Base-by-base conservation (phyloP, 768 basidiomycete genomes). In the Gelatoporia subvermispora region DNA sequence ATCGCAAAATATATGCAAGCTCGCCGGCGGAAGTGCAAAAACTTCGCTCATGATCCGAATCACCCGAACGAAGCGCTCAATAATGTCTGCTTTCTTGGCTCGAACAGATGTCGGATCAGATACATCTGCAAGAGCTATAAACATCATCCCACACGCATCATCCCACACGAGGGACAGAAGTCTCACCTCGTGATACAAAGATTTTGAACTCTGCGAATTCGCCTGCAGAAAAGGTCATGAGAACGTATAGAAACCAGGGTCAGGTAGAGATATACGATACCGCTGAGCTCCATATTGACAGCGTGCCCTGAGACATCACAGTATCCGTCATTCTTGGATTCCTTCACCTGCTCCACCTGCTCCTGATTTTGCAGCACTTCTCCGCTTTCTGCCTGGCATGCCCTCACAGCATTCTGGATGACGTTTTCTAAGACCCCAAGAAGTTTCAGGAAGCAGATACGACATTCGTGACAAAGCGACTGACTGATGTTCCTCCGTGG, bases 1-100 rank as follows among this genome's bases (percentile, higher is more conserved):
- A 60, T 98, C 94, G 65, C 83, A 86, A 64, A 98, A 98, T 4
- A 99, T 76, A 57, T 95, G 90, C 49, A 96, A 57, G 40, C 85
- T 85, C 0, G 77, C 68, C 22, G 81, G 66, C 1, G 91, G 83
- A 31, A 97, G 77, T 54, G 76, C 74, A 64, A 91, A 98, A 15
- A 94, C 72, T 24, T 72, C 63, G 3, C 81, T 75, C 17, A 97
- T 73, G 0, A 83, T 81, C 0, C 68, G 66, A 45, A 93, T 71
- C 34, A 93, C 68, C 44, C 80, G 71, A 20, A 90, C 78, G 62
- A 96, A 93, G 17, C 90, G 79, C 21, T 78, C 77, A 17, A 90
- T 68, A 0, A 74, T 62, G 25, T 81, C 76, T n/a, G 68, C 68
- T 61, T 85, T 83, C 17, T 64, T 64, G 24, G 65, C 52, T 47